Conservation (phyloP, 2,329 filamentous ascomycete species). For the Fusarium concolor region DNA sequence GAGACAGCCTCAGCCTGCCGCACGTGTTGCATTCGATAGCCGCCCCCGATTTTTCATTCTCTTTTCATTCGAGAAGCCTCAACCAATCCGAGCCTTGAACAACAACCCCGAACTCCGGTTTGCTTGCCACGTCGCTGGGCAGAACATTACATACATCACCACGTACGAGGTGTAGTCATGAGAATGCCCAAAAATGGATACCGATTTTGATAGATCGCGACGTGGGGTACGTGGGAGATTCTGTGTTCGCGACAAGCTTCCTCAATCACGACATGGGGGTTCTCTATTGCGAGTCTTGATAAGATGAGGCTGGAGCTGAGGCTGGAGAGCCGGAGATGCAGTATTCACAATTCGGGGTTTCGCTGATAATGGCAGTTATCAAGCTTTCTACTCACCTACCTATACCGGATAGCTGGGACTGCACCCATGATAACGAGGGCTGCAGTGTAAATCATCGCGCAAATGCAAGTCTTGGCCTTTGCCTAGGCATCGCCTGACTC, state of each 20-base stretch:
- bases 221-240: conserved; percentile 35
- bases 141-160: conserved; percentile 1
- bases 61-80: conserved; percentile 18
- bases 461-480: conserved; percentile 8
- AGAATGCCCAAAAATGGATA: conserved; percentile 23
- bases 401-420: conserved; percentile 29
- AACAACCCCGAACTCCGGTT: neutral
- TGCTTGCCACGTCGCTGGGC: conserved; percentile 6
- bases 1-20: conserved; percentile 15
- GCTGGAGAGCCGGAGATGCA: conserved; percentile 9
- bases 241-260: too few species aligned
- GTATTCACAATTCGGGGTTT: neutral
- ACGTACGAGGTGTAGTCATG: conserved; percentile 17
- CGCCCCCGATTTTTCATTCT: conserved; percentile 9
- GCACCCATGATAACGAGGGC: conserved; percentile 25
- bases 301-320: conserved; percentile 23
- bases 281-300: conserved; percentile 4
- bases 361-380: neutral
- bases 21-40: conserved; percentile 18
- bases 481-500: conserved; percentile 15
- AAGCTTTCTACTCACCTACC: conserved; percentile 14
- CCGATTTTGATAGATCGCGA: conserved; percentile 15
- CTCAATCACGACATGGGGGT: conserved; percentile 18
- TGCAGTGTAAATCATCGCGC: conserved; percentile 32
- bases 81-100: neutral